Base-by-base conservation (phyloP, 2,329 filamentous ascomycete species). In the Fusarium pseudonygamai region DNA sequence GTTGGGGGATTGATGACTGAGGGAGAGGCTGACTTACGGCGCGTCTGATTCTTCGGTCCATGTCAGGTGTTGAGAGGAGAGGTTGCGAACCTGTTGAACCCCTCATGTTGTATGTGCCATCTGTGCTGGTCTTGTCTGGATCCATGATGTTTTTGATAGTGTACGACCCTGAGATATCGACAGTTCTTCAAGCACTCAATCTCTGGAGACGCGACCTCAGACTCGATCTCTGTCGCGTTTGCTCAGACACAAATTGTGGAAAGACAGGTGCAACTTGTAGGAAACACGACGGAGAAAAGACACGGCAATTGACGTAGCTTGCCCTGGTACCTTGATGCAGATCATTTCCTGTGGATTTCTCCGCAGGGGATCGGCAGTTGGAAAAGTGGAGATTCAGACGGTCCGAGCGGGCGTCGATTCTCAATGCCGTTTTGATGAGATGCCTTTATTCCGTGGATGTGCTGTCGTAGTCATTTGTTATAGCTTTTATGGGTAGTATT, bases 201-300 rank as follows among this genome's bases (percentile, higher is more conserved):
- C 3, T 46, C 18, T 28, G 2, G 0, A 46, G 24, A 9, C 5
- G 9, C 5, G 7, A 0, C 6, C 24, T 14, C 24, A 5, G 8
- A 20, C 18, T 6, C 4, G 8, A 22, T 22, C 8, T 28, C 40
- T n/a, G 9, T 18, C 1, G 14, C 10, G 24, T 15, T 46, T 46
- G 8, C 24, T 5, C 8, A 50, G 15, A 32, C 1, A 3, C 32
- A 7, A 7, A 13, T 10, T 18, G 11, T 32, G 9, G 22, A 18
- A 50, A 32, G 18, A 22, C 1, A 32, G 28, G 15, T 32, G 12
- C 4, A 46, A 22, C 24, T 46, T 46, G 22, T 18, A 50, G 8
- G 12, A 8, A 50, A 5, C 30, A 12, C 4, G 8, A 20, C 9
- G 30, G 30, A 24, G 28, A 50, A 50, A 55, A 55, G 15, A 2